Conservation (phyloP, 345 rosid genomes). For the Salix dunnii region DNA sequence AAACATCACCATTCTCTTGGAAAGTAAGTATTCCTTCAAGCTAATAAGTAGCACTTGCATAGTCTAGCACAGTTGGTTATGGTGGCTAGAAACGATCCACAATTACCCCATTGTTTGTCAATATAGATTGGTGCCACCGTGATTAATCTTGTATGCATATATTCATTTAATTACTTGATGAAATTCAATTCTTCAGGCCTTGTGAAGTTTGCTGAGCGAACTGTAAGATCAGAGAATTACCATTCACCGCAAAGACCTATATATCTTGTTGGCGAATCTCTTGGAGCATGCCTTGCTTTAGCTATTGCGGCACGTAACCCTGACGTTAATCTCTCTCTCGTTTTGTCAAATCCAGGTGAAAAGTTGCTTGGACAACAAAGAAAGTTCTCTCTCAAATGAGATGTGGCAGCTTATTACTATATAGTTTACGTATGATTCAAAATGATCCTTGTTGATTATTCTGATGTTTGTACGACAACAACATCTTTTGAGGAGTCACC, state of each 20-base stretch:
- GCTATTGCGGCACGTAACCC: conserved; percentile 60
- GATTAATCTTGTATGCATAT: too few species aligned
- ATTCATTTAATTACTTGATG: too few species aligned
- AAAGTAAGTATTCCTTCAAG: conserved; percentile 4
- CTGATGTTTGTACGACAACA: conserved; percentile 44
- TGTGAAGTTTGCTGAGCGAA: conserved; percentile 49
- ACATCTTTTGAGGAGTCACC: conserved; percentile 63
- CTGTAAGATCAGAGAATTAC: conserved; percentile 38
- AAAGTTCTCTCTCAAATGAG: not conserved
- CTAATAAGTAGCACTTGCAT: too few species aligned
- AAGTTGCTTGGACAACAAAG: not conserved
- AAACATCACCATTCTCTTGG: conserved; percentile 19
- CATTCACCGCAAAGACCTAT: conserved; percentile 48
- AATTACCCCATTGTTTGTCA: too few species aligned
- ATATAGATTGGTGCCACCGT: too few species aligned
- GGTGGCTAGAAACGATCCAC: too few species aligned
- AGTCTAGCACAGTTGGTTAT: too few species aligned
- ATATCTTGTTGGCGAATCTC: conserved; percentile 57
- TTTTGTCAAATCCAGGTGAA: conserved; percentile 66
- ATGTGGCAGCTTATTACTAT: too few species aligned
- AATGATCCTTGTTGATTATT: not conserved
- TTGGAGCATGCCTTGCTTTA: conserved; percentile 61
- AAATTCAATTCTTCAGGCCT: conserved; percentile 32
- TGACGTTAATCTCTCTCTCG: conserved; percentile 46
- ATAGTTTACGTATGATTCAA: too few species aligned